Conservation (phyloP, 768 basidiomycete species). For the Leucosporidium creatinivorum region DNA sequence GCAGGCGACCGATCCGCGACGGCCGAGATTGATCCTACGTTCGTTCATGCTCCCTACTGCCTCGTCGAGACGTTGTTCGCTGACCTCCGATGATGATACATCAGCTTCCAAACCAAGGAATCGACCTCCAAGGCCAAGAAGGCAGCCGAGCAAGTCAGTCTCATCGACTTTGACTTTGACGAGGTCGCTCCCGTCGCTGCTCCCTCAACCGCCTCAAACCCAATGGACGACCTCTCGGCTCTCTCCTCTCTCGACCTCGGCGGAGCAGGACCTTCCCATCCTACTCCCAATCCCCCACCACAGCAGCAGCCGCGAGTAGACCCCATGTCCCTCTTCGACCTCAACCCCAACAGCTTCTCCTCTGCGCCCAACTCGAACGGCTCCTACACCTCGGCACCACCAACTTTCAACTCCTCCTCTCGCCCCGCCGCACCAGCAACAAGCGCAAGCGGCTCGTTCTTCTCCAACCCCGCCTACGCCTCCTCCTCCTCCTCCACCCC, state of each 20-base stretch:
- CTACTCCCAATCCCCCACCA: background rate
- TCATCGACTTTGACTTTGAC: slow-evolving; percentile 34
- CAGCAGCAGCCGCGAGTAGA: background rate
- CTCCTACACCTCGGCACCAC: background rate
- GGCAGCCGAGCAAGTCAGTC: slow-evolving; percentile 26
- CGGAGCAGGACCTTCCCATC: background rate
- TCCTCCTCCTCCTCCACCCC: background rate
- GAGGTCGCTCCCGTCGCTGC: slow-evolving; percentile 21
- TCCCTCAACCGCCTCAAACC: slow-evolving; percentile 3
- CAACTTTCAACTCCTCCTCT: background rate
- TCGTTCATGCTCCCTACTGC: slow-evolving; percentile 21
- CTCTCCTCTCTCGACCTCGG: slow-evolving; percentile 40
- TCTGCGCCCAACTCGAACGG: background rate
- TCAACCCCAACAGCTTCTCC: slow-evolving; percentile 19
- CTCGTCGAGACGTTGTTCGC: background rate
- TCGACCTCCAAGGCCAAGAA: slow-evolving; percentile 21
- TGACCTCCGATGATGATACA: background rate
- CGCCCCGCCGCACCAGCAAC: background rate
- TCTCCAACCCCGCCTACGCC: slow-evolving; percentile 19
- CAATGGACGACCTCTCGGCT: slow-evolving; percentile 55
- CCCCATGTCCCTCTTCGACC: slow-evolving; percentile 23
- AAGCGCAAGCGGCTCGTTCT: slow-evolving; percentile 11
- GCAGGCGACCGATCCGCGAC: slow-evolving; percentile 67
- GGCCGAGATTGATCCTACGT: slow-evolving; percentile 44
- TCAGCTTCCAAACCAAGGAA: background rate